Percentiles rank a stretch among this genome's conserved stretches.
Evolutionary conservation across 2,329 filamentous ascomycete genomes (phyloP).

Genomic region (Clonostachys rosea): DNA sequence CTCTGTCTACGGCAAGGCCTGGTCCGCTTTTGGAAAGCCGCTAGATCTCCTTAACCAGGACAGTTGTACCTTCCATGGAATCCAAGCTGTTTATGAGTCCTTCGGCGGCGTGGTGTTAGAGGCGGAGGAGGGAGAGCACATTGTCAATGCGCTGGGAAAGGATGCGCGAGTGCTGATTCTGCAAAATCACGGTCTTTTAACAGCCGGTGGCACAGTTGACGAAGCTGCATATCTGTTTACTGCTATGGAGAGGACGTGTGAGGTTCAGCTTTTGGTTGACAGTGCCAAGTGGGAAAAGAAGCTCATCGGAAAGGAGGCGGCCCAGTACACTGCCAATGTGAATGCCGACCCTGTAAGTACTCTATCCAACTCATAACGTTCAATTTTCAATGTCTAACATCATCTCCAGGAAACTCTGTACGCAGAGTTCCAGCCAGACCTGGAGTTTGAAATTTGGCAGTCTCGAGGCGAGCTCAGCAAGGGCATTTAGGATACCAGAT

Average conservation of each 20-base stretch:
- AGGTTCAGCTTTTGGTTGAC: slow-evolving; percentile 24
- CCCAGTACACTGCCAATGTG: slow-evolving; percentile 27
- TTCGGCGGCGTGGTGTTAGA: slow-evolving; percentile 61
- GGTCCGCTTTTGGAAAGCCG: slow-evolving; percentile 50
- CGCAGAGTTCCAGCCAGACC: slow-evolving; percentile 25
- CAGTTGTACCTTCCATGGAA: slow-evolving; percentile 49
- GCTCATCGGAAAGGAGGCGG: slow-evolving; percentile 28
- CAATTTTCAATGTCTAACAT: too few relatives aligned
- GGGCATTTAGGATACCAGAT: background rate
- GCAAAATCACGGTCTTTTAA: slow-evolving; percentile 61
- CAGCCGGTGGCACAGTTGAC: slow-evolving; percentile 59
- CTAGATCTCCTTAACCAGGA: slow-evolving; percentile 61
- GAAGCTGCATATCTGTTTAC: slow-evolving; percentile 63
- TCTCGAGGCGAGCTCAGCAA: slow-evolving; percentile 12
- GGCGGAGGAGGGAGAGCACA: slow-evolving; percentile 52
- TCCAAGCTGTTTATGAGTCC: slow-evolving; percentile 54
- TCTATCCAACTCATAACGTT: too few relatives aligned
- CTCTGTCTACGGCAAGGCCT: slow-evolving; percentile 53
- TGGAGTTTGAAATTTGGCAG: slow-evolving; percentile 23
- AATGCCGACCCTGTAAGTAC: slow-evolving; percentile 19
- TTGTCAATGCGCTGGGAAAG: slow-evolving; percentile 52
- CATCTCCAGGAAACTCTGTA: slow-evolving; percentile 23
- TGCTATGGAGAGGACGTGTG: slow-evolving; percentile 20
- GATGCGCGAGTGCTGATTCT: slow-evolving; percentile 50
- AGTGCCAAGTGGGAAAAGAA: slow-evolving; percentile 15